phyloP scores from a whole-genome alignment of 805 yeast species.

The Wickerhamomyces ciferrii region DNA sequence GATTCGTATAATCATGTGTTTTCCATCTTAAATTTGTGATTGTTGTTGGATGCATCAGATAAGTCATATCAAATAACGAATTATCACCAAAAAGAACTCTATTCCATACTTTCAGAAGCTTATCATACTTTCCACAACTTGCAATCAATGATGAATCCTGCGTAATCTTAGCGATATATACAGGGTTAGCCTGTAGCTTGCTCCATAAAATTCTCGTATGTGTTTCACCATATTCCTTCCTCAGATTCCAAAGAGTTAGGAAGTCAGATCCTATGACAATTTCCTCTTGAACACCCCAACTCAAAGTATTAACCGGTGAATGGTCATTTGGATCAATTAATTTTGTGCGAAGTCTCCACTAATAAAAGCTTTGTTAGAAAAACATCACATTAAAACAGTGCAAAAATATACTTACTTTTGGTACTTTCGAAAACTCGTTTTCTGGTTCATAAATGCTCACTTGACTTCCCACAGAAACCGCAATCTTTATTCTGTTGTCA shows the following conservation, averaged over 20 bases:
- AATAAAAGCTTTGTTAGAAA: slow-evolving; percentile 2
- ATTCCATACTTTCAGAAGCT: slow-evolving; percentile 72
- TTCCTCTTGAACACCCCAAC: slow-evolving; percentile 55
- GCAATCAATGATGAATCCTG: slow-evolving; percentile 68
- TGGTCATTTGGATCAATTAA: slow-evolving; percentile 23
- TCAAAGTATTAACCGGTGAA: slow-evolving; percentile 35
- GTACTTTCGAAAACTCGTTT: slow-evolving; percentile 36
- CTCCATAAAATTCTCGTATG: slow-evolving; percentile 29
- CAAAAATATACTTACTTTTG: slow-evolving; percentile 14
- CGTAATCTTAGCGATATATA: slow-evolving; percentile 51
- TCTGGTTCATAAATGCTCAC: slow-evolving; percentile 52
- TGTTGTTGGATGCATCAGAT: slow-evolving; percentile 58
- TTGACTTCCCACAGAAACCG: slow-evolving; percentile 41
- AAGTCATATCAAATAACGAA: slow-evolving; percentile 61
- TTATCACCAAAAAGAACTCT: slow-evolving; percentile 63
- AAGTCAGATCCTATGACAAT: slow-evolving; percentile 54
- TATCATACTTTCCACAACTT: slow-evolving; percentile 56
- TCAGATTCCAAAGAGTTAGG: slow-evolving; percentile 48
- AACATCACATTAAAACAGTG: not conserved
- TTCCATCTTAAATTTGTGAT: slow-evolving; percentile 62
- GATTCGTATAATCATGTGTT: slow-evolving; percentile 21
- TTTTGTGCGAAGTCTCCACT: slow-evolving; percentile 39
- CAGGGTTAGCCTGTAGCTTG: slow-evolving; percentile 54
- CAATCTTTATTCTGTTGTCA: slow-evolving; percentile 28
- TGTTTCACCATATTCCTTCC: slow-evolving; percentile 38